phyloP scores from a whole-genome alignment of 129 eudicot genomes.

The Deinandra increscens region DNA sequence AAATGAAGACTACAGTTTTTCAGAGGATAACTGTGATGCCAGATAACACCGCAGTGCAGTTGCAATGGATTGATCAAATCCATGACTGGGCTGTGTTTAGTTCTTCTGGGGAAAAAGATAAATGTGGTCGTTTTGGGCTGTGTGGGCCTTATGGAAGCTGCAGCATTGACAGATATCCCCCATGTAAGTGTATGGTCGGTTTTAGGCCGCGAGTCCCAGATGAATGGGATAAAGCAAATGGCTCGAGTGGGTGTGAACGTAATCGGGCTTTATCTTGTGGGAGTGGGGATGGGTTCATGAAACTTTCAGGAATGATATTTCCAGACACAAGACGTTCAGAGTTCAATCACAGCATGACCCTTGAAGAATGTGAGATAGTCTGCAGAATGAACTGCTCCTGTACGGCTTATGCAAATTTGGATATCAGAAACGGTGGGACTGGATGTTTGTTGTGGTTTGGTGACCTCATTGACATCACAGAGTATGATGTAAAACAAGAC shows the following conservation, averaged over 20 bases:
- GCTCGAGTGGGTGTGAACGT: conserved; percentile 32
- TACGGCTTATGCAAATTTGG: conserved; percentile 36
- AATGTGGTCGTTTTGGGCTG: conserved; percentile 14
- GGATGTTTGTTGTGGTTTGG: conserved; percentile 57
- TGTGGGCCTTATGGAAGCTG: conserved; percentile 30
- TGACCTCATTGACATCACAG: conserved; percentile 33
- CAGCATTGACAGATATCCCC: not conserved
- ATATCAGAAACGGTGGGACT: conserved; percentile 26
- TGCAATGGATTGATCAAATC: conserved; percentile 2
- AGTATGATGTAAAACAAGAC: not conserved
- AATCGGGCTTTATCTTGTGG: conserved; percentile 15
- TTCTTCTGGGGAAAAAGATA: not conserved
- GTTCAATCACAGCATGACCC: conserved; percentile 23
- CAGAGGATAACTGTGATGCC: conserved; percentile 2
- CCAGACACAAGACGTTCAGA: conserved; percentile 34
- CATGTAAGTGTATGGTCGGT: conserved; percentile 33
- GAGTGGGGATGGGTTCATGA: conserved; percentile 23
- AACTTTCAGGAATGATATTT: conserved; percentile 22
- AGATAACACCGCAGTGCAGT: not conserved
- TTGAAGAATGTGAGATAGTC: conserved; percentile 24
- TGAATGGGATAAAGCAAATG: conserved; percentile 17
- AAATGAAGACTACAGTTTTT: not conserved
- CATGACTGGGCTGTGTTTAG: conserved; percentile 15
- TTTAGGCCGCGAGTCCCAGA: conserved; percentile 16
- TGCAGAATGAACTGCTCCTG: conserved; percentile 50